Evolutionary conservation across 2,329 filamentous ascomycete genomes (phyloP).

Genomic region (Epichloe elymi): DNA sequence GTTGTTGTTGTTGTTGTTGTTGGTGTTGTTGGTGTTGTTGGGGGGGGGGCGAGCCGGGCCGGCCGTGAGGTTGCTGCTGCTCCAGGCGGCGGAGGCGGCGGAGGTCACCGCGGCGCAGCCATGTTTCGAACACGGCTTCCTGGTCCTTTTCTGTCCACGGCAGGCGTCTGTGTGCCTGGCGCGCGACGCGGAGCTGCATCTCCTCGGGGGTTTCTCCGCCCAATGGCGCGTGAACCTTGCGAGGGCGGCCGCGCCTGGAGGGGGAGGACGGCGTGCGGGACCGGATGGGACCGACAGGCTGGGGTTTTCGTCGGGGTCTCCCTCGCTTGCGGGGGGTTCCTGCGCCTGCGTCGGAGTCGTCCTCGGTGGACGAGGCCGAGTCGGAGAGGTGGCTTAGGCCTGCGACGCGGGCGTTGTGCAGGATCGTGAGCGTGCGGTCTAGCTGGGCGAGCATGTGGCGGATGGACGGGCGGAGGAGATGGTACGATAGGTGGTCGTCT

Average conservation of each 20-base stretch:
- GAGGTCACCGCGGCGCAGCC: slow-evolving; percentile 19
- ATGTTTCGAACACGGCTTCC: slow-evolving; percentile 22
- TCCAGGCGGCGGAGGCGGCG: background rate
- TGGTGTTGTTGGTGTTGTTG: too few species aligned
- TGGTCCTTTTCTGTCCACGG: slow-evolving; percentile 13
- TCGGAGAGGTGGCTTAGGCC: slow-evolving; percentile 25
- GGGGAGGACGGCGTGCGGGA: too few species aligned
- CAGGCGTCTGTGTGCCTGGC: slow-evolving; percentile 22
- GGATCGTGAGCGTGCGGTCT: slow-evolving; percentile 53
- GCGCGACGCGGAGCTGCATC: slow-evolving; percentile 34
- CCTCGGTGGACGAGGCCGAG: slow-evolving; percentile 25
- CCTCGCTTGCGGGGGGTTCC: slow-evolving; percentile 10
- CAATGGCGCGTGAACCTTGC: slow-evolving; percentile 23
- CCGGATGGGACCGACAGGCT: background rate
- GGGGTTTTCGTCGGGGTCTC: slow-evolving; percentile 12
- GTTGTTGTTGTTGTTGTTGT: too few species aligned
- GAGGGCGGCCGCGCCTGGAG: slow-evolving; percentile 24
- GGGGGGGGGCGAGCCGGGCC: too few species aligned
- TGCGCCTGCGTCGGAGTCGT: slow-evolving; percentile 18
- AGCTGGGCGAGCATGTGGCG: slow-evolving; percentile 58
- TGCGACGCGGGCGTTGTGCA: slow-evolving; percentile 54
- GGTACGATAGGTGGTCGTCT: slow-evolving; percentile 56
- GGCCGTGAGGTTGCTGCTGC: too few species aligned
- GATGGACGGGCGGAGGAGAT: slow-evolving; percentile 53
- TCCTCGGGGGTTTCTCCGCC: slow-evolving; percentile 32